Conservation (phyloP, 1,284 basidiomycete species). For the Albatrellus sp. region DNA sequence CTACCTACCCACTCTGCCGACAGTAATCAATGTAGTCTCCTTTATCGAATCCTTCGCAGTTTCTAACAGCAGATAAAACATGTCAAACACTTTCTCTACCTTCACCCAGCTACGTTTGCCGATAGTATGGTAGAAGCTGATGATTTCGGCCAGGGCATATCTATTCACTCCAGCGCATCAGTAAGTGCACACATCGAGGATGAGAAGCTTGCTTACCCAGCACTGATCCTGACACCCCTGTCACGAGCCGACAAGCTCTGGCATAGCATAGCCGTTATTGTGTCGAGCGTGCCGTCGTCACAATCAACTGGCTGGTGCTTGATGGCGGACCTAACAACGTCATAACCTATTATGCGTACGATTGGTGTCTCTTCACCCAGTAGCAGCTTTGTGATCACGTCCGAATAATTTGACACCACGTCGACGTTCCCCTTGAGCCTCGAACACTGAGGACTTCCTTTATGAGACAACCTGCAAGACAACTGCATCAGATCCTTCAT, state of each 20-base stretch:
- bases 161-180: conserved; percentile 19
- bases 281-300: conserved; percentile 23
- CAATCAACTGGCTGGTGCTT: conserved; percentile 30
- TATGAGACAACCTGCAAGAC: conserved; percentile 31
- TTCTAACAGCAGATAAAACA: conserved; percentile 36
- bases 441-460: conserved; percentile 20
- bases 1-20: conserved; percentile 54
- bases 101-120: conserved; percentile 17
- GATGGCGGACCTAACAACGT: conserved; percentile 27
- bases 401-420: conserved; percentile 25
- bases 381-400: conserved; percentile 29
- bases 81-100: conserved; percentile 32
- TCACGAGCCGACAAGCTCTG: conserved; percentile 39
- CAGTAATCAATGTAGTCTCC: conserved; percentile 49
- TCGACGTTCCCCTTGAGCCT: conserved; percentile 16
- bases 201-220: conserved; percentile 41
- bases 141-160: conserved; percentile 34
- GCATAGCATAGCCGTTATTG: conserved; percentile 26
- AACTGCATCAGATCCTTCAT: background rate
- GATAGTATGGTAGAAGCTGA: conserved; percentile 25
- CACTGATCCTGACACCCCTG: conserved; percentile 47
- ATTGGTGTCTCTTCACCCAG: conserved; percentile 33
- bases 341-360: conserved; percentile 27
- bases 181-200: background rate
- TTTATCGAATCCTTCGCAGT: conserved; percentile 29